Evolutionary conservation across 129 eudicot species (phyloP).

Genomic region (Saussurea involucrata): DNA sequence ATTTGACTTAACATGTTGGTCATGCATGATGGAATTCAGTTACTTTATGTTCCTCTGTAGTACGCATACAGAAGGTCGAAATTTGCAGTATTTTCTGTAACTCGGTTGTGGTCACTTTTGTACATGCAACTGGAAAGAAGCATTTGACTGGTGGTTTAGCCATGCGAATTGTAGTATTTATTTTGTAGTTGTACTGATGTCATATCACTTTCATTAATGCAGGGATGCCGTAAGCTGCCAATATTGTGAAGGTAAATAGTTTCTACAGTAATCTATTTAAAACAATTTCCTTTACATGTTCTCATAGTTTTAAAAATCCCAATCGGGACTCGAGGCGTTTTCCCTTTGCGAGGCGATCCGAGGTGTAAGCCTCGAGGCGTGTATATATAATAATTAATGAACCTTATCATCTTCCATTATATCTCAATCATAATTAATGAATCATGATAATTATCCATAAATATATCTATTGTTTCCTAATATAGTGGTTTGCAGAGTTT

Average conservation of each 20-base stretch:
- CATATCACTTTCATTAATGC: conserved; percentile 23
- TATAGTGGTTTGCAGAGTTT: too few relatives aligned
- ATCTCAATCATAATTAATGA: too few relatives aligned
- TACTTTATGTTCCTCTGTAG: not conserved
- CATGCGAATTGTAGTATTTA: conserved; percentile 8
- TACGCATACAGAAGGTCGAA: not conserved
- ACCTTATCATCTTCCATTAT: too few relatives aligned
- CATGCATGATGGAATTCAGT: not conserved
- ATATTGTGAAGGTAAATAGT: conserved; percentile 62
- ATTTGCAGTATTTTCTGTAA: not conserved
- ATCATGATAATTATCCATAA: too few relatives aligned
- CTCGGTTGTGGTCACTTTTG: conserved; percentile 5
- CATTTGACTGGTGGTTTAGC: not conserved
- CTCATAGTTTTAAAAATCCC: too few relatives aligned
- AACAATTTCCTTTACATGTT: not conserved
- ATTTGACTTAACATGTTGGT: not conserved
- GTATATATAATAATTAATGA: too few relatives aligned
- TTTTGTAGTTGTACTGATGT: conserved; percentile 6
- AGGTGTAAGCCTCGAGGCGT: too few relatives aligned
- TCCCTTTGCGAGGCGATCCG: too few relatives aligned
- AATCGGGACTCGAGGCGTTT: too few relatives aligned
- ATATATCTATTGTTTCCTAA: too few relatives aligned
- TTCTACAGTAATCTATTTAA: not conserved
- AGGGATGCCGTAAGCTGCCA: conserved; percentile 92
- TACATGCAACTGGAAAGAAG: conserved; percentile 1